A percentile compares a stretch with the other conserved stretches of the same genome.
phyloP scores from a whole-genome alignment of 1,284 basidiomycete species.

The Fereydounia khargensis region DNA sequence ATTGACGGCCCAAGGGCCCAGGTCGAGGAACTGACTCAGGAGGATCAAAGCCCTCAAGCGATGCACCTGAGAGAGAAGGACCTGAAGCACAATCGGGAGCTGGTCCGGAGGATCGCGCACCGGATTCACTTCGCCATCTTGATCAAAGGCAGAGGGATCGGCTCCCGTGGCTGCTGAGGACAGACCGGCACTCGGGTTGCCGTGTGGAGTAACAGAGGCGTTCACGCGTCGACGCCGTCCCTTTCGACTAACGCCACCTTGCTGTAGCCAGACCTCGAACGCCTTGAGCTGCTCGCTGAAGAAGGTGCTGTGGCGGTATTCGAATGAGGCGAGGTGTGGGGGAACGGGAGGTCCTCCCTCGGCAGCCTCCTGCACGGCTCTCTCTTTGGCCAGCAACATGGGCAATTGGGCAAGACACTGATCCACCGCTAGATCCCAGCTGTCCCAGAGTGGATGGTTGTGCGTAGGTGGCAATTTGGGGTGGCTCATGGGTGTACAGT shows the following conservation, averaged over 20 bases:
- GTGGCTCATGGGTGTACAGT: constrained; percentile 92
- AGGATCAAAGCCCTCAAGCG: constrained; percentile 90
- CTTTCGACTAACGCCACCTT: constrained; percentile 58
- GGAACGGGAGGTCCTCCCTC: constrained; percentile 53
- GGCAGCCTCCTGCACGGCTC: constrained; percentile 60
- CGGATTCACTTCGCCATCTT: constrained; percentile 62
- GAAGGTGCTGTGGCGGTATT: constrained; percentile 85
- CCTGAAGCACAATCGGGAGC: constrained; percentile 93
- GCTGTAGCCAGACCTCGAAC: constrained; percentile 89
- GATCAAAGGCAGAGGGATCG: constrained; percentile 58
- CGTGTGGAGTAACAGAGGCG: constrained; percentile 28
- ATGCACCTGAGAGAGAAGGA: constrained; percentile 92
- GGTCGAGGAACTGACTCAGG: constrained; percentile 94
- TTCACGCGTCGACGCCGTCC: constrained; percentile 43
- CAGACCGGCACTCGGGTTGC: constrained; percentile 24
- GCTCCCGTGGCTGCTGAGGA: constrained; percentile 21
- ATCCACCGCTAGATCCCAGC: constrained; percentile 97
- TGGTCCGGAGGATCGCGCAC: constrained; percentile 81
- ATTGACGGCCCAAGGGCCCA: constrained; percentile 97
- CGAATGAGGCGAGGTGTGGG: constrained; percentile 57
- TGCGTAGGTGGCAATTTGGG: constrained; percentile 90
- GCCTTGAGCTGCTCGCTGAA: constrained; percentile 95
- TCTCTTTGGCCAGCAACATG: constrained; percentile 72
- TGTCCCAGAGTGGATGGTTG: constrained; percentile 91
- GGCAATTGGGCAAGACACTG: constrained; percentile 91